Percentiles rank a stretch among this genome's conserved stretches.
Conservation (phyloP, 2,329 filamentous ascomycete genomes). For the Claviceps humidiphila region DNA sequence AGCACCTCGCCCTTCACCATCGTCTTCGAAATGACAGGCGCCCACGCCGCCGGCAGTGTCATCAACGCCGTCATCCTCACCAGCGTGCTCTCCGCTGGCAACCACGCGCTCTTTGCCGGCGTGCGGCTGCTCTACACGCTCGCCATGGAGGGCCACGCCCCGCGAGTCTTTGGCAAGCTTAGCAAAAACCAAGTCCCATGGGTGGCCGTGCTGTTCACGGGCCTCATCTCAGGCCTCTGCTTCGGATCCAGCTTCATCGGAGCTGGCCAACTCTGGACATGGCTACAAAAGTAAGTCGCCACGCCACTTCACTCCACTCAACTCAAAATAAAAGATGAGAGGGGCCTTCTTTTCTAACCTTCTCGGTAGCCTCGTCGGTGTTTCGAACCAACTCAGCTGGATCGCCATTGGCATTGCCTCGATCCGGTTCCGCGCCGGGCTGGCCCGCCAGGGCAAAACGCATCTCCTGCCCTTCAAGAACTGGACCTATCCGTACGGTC, state of each 20-base stretch:
- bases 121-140: constrained; percentile 23
- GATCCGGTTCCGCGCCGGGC: constrained; percentile 47
- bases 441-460: constrained; percentile 44
- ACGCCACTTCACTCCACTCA: too few species aligned
- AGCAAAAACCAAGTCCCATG: constrained; percentile 24
- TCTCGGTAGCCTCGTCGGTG: constrained; percentile 42
- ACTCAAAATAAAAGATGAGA: neutral
- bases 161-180: constrained; percentile 33
- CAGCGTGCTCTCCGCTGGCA: constrained; percentile 24
- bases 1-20: constrained; percentile 35
- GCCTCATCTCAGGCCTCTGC: constrained; percentile 44
- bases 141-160: constrained; percentile 36
- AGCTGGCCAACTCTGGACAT: constrained; percentile 51
- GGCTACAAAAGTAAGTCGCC: constrained; percentile 45
- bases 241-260: constrained; percentile 54
- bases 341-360: neutral
- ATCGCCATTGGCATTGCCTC: constrained; percentile 50
- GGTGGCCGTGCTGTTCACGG: constrained; percentile 34
- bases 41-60: constrained; percentile 34
- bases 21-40: constrained; percentile 45
- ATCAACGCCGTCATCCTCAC: constrained; percentile 45
- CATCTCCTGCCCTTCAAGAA: constrained; percentile 50
- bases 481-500: constrained; percentile 52
- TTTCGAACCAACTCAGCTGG: constrained; percentile 56
- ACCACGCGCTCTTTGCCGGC: constrained; percentile 24